Base-by-base conservation (phyloP, 352 stramenopile species). In the Globisporangium nodosum region DNA sequence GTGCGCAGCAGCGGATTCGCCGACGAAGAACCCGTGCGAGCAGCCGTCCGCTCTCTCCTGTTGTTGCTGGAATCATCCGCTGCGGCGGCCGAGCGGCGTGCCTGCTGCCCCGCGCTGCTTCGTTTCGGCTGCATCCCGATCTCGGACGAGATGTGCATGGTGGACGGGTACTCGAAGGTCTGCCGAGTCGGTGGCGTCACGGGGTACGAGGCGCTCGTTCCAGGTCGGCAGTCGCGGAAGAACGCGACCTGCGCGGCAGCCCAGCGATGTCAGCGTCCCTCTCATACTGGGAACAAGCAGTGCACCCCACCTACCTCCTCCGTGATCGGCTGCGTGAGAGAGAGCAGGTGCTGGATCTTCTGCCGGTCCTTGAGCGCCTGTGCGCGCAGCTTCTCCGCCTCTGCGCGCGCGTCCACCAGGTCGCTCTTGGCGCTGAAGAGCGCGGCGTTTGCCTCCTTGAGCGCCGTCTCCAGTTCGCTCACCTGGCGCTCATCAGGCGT, bases 321-420 rank as follows among this genome's bases (percentile, higher is more conserved):
- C 0, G 70, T 76, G 54, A 94, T 78, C 0, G 87, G 87, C 58
- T 96, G 78, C 30, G 87, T 94, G 21, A 96, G 71, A 46, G 72
- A 69, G 42, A 96, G 68, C 43, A 96, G 62, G 24, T 92, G 80
- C 61, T 92, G 83, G 59, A 96, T 92, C 50, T 92, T 90, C 39
- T 76, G 68, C 16, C 85, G 65, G 55, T 96, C 85, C 40, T 87
- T 72, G 8, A 76, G 60, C 52, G 94, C 82, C 43, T 92, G 86
- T 40, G 90, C 71, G 20, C 81, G 87, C 24, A 94, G 66, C 45
- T 63, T 60, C 45, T 88, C 77, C 60, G 85, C 90, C 54, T 92
- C 68, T 0, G 75, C 66, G 40, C 86, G 68, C 3, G 91, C 57
- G 52, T 85, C 73, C 35, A 93, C 75, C 13, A 84, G 65, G 54